phyloP scores from a whole-genome alignment of 2,329 filamentous ascomycete genomes.

The Fusarium poae region DNA sequence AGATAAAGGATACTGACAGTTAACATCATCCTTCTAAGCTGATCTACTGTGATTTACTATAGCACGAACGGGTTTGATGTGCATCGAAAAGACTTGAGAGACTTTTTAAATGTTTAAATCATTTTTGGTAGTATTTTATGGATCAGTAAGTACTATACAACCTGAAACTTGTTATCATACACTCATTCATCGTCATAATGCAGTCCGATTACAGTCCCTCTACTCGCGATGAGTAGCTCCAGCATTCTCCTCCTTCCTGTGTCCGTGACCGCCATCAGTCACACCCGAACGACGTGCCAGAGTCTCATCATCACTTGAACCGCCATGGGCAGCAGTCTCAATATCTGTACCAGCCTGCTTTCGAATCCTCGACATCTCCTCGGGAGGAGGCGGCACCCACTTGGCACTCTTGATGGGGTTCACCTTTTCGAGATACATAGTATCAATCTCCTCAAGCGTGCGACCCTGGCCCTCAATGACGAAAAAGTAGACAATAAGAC shows the following conservation, averaged over 20 bases:
- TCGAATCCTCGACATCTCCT: slow-evolving; percentile 59
- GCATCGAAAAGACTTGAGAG: background rate
- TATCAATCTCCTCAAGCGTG: slow-evolving; percentile 83
- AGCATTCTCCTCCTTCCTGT: slow-evolving; percentile 35
- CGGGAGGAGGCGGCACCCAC: slow-evolving; percentile 63
- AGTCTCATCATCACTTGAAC: slow-evolving; percentile 38
- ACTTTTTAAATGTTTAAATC: background rate
- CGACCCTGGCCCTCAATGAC: slow-evolving; percentile 80
- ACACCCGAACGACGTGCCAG: slow-evolving; percentile 24
- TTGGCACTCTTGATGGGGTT: slow-evolving; percentile 71
- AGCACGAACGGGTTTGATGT: no score
- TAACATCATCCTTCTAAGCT: no score
- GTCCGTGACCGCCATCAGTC: slow-evolving; percentile 10
- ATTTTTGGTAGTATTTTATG: background rate
- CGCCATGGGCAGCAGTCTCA: slow-evolving; percentile 38
- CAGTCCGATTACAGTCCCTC: background rate
- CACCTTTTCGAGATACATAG: slow-evolving; percentile 77
- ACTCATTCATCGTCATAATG: background rate
- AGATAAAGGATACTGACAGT: no score
- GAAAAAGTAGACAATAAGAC: slow-evolving; percentile 80
- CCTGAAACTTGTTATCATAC: background rate
- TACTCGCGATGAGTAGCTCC: slow-evolving; percentile 32
- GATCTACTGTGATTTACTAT: no score
- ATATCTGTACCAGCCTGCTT: slow-evolving; percentile 58
- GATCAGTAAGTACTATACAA: slow-evolving; percentile 14